Evolutionary conservation across 768 basidiomycete species (phyloP).

Genomic region (Collybia mongolica): DNA sequence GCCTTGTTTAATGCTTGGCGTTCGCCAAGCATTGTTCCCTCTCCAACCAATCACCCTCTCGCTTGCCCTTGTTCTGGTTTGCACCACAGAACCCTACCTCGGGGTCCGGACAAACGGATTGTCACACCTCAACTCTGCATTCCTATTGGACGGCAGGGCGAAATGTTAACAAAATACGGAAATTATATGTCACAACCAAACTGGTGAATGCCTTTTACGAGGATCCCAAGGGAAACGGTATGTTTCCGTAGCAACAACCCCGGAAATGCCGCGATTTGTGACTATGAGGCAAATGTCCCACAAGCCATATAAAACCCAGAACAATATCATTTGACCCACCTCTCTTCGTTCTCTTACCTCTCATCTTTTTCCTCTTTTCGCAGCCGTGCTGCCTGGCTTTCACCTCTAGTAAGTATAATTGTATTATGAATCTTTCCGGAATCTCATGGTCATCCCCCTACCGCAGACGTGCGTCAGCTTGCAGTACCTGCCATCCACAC

Average conservation of each 20-base stretch:
- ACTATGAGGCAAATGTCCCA: too few species aligned
- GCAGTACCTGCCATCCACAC: conserved; percentile 23
- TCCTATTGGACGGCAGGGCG: too few species aligned
- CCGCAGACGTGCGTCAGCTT: conserved; percentile 25
- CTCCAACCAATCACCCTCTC: too few species aligned
- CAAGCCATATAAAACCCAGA: conserved; percentile 16
- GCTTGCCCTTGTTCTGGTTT: too few species aligned
- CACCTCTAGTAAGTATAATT: conserved; percentile 21
- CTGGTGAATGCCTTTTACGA: too few species aligned
- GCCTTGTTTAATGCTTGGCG: too few species aligned
- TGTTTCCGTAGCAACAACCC: conserved; percentile 23
- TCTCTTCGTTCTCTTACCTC: conserved; percentile 19
- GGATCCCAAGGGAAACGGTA: neutral
- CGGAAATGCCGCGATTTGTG: conserved; percentile 1
- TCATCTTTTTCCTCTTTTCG: conserved; percentile 28
- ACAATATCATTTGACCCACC: neutral
- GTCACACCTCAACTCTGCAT: too few species aligned
- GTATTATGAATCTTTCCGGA: neutral
- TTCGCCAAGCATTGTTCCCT: too few species aligned
- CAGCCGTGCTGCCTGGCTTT: conserved; percentile 56
- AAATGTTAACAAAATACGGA: conserved; percentile 3
- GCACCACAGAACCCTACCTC: too few species aligned
- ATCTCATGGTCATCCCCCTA: neutral
- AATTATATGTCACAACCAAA: neutral
- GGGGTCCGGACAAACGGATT: too few species aligned